Evolutionary conservation across 495 filamentous ascomycete species (phyloP).

Genomic region (Penicillium goetzii): DNA sequence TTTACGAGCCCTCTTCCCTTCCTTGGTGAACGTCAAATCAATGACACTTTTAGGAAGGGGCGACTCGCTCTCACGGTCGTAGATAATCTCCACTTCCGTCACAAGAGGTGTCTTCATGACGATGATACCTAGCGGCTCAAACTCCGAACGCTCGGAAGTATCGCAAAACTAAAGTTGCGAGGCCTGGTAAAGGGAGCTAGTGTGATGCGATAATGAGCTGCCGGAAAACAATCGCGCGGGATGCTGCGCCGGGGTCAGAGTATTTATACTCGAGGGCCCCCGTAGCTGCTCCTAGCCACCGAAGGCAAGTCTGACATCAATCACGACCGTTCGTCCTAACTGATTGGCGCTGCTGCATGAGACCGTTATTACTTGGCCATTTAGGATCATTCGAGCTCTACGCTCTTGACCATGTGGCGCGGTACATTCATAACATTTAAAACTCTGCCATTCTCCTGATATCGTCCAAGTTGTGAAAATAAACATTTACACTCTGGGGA

Average conservation of each 20-base stretch:
- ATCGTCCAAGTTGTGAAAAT: not conserved
- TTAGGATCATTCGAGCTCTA: not conserved
- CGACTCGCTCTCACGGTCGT: slow-evolving; percentile 8
- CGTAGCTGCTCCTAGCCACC: not conserved
- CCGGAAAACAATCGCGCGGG: slow-evolving; percentile 10
- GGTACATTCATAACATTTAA: not conserved
- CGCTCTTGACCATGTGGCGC: not conserved
- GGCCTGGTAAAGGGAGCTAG: not conserved
- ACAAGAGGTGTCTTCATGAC: slow-evolving; percentile 6
- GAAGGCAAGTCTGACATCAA: slow-evolving; percentile 15
- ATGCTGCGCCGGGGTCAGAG: slow-evolving; percentile 9
- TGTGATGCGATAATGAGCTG: slow-evolving; percentile 20
- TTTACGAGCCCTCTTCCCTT: not conserved
- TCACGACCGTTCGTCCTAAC: not conserved
- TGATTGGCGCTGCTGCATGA: not conserved
- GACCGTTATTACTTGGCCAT: not conserved
- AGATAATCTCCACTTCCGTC: slow-evolving; percentile 1
- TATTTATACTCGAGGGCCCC: slow-evolving; percentile 12
- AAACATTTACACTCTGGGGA: not conserved
- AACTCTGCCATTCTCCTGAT: not conserved
- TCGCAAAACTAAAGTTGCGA: not conserved
- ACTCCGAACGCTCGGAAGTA: not conserved
- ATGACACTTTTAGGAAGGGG: not conserved
- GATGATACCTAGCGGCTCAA: not conserved
- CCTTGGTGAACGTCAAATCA: slow-evolving; percentile 1